These are phyloP conservation scores for Strobilomyces confusus DNA, from an alignment of 768 basidiomycete genomes.

Conservation along the genomic window DNA sequence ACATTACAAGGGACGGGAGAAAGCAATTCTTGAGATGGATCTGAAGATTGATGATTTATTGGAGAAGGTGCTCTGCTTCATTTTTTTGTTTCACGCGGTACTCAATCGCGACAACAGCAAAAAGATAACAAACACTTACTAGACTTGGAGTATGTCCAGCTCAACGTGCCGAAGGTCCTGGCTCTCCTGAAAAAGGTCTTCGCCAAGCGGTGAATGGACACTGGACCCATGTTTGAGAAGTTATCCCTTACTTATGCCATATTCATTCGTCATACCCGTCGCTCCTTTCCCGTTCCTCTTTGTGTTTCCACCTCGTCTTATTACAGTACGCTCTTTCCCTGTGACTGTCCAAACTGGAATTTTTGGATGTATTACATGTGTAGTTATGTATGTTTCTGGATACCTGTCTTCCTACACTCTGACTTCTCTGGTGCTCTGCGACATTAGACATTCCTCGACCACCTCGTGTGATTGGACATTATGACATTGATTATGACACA, in stretches of 20 bases:
- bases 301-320: constrained; percentile 10
- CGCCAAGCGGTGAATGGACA: constrained; percentile 63
- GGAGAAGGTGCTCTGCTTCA: constrained; percentile 70
- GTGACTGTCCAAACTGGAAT: constrained; percentile 28
- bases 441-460: constrained; percentile 3
- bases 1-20: constrained; percentile 98
- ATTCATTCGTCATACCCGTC: constrained; percentile 33
- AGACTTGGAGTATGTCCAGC: constrained; percentile 96
- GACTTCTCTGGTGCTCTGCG: constrained; percentile 11
- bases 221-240: constrained; percentile 16
- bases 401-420: constrained; percentile 30
- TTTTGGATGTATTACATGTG: constrained; percentile 34
- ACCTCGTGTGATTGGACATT: neutral
- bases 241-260: constrained; percentile 32
- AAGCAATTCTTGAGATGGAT: constrained; percentile 99
- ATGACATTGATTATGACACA: too few relatives aligned
- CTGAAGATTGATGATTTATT: constrained; percentile 96
- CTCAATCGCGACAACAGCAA: constrained; percentile 59
- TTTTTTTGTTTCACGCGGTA: neutral
- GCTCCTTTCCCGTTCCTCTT: constrained; percentile 16
- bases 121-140: constrained; percentile 97
- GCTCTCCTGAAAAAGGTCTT: constrained; percentile 92
- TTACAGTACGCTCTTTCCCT: constrained; percentile 17
- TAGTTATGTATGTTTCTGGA: constrained; percentile 38
- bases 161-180: constrained; percentile 94